Evolutionary conservation across 176 grass and related monocot species (phyloP).

Genomic region (Musa acuminata): DNA sequence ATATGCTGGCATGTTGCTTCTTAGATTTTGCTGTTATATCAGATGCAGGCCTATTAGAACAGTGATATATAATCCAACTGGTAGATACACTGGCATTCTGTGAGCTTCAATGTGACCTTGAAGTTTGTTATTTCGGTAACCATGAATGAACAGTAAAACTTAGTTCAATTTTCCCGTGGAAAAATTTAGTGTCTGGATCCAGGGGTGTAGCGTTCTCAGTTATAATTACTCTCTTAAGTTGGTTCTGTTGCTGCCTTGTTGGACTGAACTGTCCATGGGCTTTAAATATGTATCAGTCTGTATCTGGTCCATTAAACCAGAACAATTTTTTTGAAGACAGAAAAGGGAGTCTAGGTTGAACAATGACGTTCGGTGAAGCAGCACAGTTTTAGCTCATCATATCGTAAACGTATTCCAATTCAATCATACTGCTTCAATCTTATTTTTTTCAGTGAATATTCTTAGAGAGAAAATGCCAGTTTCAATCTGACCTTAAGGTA

Average conservation of each 20-base stretch:
- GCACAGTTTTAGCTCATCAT: neutral
- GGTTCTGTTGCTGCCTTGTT: neutral
- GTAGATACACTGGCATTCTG: neutral
- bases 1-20: constrained; percentile 4
- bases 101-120: neutral
- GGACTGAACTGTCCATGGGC: neutral
- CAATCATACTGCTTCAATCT: neutral
- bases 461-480: neutral
- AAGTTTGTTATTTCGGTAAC: neutral
- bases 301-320: neutral
- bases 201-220: neutral
- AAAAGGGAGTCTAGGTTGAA: neutral
- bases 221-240: neutral
- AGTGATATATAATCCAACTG: neutral
- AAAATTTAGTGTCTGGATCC: neutral
- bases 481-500: neutral
- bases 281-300: neutral
- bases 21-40: constrained; percentile 13
- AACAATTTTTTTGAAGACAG: neutral
- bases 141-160: neutral
- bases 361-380: neutral
- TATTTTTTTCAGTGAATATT: no score
- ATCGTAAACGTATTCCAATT: neutral
- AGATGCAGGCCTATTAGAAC: neutral
- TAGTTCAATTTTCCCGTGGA: neutral